phyloP scores from a whole-genome alignment of 768 basidiomycete genomes.

The Phlebiopsis gigantea region DNA sequence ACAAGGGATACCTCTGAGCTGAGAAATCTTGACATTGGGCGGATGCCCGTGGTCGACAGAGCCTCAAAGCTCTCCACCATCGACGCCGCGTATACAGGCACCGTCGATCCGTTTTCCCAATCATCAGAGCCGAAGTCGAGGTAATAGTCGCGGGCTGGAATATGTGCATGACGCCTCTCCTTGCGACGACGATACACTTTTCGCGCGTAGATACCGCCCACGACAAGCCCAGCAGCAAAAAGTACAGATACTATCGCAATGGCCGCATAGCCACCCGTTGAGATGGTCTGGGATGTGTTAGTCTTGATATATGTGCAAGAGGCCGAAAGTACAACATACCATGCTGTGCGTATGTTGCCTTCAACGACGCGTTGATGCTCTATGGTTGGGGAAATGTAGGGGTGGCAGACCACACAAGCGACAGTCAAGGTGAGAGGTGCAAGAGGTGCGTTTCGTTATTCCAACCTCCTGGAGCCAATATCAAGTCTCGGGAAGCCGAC shows the following conservation, averaged over 20 bases:
- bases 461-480: background rate
- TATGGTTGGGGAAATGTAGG: background rate
- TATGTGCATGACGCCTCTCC: background rate
- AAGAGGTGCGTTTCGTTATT: background rate
- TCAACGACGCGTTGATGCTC: background rate
- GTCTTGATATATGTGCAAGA: too few species aligned
- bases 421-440: background rate
- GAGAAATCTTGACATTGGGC: background rate
- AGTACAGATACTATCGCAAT: background rate
- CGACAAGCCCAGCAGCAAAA: background rate
- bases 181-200: background rate
- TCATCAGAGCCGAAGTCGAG: constrained; percentile 9
- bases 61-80: background rate
- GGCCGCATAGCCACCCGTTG: background rate
- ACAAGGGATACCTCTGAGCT: background rate
- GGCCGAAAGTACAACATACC: too few species aligned
- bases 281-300: background rate
- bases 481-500: background rate
- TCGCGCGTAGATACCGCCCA: background rate
- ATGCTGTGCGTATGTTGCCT: background rate
- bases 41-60: background rate
- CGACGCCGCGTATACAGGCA: background rate
- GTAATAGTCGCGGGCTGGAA: background rate
- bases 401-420: background rate
- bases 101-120: background rate